Percentiles rank a stretch among this genome's conserved stretches.
phyloP scores from a whole-genome alignment of 805 yeast genomes.

The Saturnispora serradocipensis region DNA sequence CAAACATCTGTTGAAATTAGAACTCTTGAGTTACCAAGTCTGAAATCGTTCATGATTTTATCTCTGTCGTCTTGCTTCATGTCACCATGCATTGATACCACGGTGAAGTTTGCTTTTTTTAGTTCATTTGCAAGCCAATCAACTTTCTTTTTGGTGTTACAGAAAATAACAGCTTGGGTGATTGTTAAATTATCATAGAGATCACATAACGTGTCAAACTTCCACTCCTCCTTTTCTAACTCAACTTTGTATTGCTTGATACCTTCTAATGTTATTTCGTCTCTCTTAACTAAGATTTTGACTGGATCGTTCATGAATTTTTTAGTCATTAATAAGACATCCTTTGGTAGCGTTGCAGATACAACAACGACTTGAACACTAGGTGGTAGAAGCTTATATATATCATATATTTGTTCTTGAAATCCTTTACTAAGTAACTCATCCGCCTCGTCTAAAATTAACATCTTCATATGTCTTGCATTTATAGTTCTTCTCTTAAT shows the following conservation, averaged over 20 bases:
- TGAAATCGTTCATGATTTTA: conserved; percentile 88
- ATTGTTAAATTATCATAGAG: conserved; percentile 90
- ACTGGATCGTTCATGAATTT: conserved; percentile 92
- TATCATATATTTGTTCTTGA: conserved; percentile 90
- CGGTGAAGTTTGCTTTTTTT: conserved; percentile 77
- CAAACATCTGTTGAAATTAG: conserved; percentile 93
- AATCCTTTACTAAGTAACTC: conserved; percentile 89
- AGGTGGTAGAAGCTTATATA: conserved; percentile 75
- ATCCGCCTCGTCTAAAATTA: conserved; percentile 94
- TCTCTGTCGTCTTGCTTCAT: conserved; percentile 94
- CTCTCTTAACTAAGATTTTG: conserved; percentile 88
- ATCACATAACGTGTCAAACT: conserved; percentile 90
- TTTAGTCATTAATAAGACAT: conserved; percentile 83
- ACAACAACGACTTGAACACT: conserved; percentile 88
- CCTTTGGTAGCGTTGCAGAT: conserved; percentile 88
- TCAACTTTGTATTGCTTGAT: conserved; percentile 86
- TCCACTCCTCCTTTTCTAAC: conserved; percentile 89
- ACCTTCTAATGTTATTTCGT: conserved; percentile 89
- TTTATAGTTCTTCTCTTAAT: conserved; percentile 70
- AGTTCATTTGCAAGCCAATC: conserved; percentile 81
- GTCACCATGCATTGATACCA: conserved; percentile 94
- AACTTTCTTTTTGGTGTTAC: conserved; percentile 94
- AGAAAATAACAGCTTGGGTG: conserved; percentile 96
- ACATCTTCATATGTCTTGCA: conserved; percentile 74
- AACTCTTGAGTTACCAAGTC: conserved; percentile 88